phyloP scores from a whole-genome alignment of 106 monocot genomes.

The Alisma plantagoaquatica region DNA sequence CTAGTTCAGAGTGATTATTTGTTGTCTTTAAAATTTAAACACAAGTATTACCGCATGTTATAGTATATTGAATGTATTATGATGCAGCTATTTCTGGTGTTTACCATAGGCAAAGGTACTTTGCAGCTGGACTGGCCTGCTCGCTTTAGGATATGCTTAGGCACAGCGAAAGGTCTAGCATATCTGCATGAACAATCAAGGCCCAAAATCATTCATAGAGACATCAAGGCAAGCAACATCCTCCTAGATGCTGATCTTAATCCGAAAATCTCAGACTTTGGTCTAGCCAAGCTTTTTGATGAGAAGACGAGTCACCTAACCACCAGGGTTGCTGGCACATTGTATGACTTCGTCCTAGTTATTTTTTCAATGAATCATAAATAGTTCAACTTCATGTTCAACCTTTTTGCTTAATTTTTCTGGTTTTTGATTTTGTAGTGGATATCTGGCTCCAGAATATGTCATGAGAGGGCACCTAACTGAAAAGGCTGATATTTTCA shows the following conservation, averaged over 20 bases:
- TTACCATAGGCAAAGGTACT: slow-evolving; percentile 30
- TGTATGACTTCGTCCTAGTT: no score
- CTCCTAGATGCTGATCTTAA: slow-evolving; percentile 38
- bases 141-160: slow-evolving; percentile 79
- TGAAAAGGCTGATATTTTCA: slow-evolving; percentile 77
- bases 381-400: no score
- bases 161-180: slow-evolving; percentile 61
- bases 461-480: slow-evolving; percentile 90
- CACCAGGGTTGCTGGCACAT: slow-evolving; percentile 80
- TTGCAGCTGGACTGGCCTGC: slow-evolving; percentile 53
- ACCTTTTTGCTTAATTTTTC: no score
- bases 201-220: slow-evolving; percentile 62
- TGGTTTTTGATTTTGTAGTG: slow-evolving; percentile 20
- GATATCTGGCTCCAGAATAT: slow-evolving; percentile 93
- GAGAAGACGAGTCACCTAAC: slow-evolving; percentile 67
- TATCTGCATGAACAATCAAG: slow-evolving; percentile 88
- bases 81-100: no score
- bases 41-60: no score
- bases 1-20: no score
- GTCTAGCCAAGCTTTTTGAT: slow-evolving; percentile 66
- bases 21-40: no score
- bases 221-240: slow-evolving; percentile 59
- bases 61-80: no score
- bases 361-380: no score
- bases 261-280: slow-evolving; percentile 10